Percentiles rank a stretch among this genome's conserved stretches.
Evolutionary conservation across 108 stramenopile genomes (phyloP).

Genomic region (Halocafeteria seosinensis): DNA sequence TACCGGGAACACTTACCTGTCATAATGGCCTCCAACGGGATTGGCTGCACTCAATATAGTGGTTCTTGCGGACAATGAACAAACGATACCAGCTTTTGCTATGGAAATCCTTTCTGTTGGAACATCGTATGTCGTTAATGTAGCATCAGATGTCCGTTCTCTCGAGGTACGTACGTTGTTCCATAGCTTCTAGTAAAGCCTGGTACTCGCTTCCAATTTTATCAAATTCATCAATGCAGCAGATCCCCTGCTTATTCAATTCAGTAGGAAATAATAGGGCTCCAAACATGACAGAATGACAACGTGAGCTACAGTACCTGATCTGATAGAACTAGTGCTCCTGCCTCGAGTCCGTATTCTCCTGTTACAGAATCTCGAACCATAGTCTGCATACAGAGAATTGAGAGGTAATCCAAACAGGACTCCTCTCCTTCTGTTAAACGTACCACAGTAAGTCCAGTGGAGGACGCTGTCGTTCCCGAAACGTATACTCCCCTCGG

Average conservation of each 20-base stretch:
- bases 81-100: constrained; percentile 88
- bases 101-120: constrained; percentile 77
- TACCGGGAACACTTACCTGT: constrained; percentile 2
- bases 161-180: constrained; percentile 55
- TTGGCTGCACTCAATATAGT: constrained; percentile 10
- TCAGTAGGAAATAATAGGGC: constrained; percentile 83
- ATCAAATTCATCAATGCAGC: constrained; percentile 77
- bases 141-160: not conserved
- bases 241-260: constrained; percentile 66
- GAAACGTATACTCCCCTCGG: constrained; percentile 79
- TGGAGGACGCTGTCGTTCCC: constrained; percentile 83
- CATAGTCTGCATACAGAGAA: too few relatives aligned
- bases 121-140: too few relatives aligned
- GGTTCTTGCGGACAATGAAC: constrained; percentile 61
- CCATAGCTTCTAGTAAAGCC: constrained; percentile 95
- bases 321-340: constrained; percentile 84
- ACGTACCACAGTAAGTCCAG: constrained; percentile 84
- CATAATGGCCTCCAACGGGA: constrained; percentile 22
- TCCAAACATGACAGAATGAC: too few relatives aligned
- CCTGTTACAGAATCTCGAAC: constrained; percentile 12
- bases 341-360: constrained; percentile 86
- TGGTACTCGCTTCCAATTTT: constrained; percentile 41
- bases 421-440: constrained; percentile 76
- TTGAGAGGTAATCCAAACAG: too few relatives aligned
- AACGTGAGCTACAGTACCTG: too few relatives aligned